phyloP scores from a whole-genome alignment of 768 basidiomycete genomes.

The Cubamyces sp. region DNA sequence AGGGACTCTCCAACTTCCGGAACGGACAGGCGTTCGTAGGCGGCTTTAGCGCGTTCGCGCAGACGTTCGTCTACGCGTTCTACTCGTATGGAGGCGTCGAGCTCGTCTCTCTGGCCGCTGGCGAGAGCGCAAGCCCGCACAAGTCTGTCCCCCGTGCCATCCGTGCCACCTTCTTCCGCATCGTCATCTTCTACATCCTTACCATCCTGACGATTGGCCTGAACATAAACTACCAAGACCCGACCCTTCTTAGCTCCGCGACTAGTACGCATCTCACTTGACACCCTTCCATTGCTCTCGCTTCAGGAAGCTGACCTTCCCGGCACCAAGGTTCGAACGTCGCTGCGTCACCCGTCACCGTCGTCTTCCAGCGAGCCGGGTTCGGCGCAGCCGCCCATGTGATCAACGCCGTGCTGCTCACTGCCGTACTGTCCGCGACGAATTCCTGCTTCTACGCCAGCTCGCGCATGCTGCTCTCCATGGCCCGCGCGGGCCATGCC shows the following conservation, averaged over 20 bases:
- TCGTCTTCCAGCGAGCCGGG: constrained; percentile 63
- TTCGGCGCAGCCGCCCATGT: constrained; percentile 65
- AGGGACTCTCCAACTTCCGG: constrained; percentile 57
- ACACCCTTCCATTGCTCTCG: neutral
- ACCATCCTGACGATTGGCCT: constrained; percentile 68
- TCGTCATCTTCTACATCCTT: constrained; percentile 65
- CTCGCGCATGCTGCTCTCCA: constrained; percentile 59
- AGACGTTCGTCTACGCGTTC: constrained; percentile 69
- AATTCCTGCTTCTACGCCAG: constrained; percentile 70
- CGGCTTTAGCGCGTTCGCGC: constrained; percentile 54
- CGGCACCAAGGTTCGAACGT: constrained; percentile 48
- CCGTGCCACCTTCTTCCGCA: constrained; percentile 63
- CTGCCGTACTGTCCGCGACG: constrained; percentile 66
- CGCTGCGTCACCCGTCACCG: constrained; percentile 63
- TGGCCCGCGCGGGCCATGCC: constrained; percentile 69
- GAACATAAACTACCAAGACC: constrained; percentile 63
- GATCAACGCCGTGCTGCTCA: constrained; percentile 69
- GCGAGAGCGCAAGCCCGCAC: constrained; percentile 66
- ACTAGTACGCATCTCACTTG: constrained; percentile 38
- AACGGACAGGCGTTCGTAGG: constrained; percentile 56
- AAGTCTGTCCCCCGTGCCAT: constrained; percentile 63
- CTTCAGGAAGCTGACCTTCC: neutral
- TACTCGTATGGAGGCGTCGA: constrained; percentile 74
- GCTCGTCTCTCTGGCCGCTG: constrained; percentile 73
- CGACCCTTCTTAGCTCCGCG: constrained; percentile 52